These are phyloP conservation scores for Tetrahymena thermophila DNA, from an alignment of 73 alveolate genomes.

Conservation along the genomic window DNA sequence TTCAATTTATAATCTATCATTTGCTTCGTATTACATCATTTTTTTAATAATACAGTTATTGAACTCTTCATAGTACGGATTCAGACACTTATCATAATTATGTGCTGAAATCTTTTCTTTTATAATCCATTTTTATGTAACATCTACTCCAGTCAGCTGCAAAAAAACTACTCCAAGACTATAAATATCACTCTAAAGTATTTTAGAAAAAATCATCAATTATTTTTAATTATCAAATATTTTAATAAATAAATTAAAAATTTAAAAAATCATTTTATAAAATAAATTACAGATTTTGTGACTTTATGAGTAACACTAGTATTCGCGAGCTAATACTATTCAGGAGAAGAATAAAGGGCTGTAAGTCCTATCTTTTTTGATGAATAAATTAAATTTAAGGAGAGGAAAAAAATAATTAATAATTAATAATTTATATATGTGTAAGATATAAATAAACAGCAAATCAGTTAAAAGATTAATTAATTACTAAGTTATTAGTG, in stretches of 20 bases:
- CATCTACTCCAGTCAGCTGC: background rate
- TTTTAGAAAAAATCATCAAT: background rate
- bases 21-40: background rate
- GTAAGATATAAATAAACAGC: background rate
- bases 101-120: background rate
- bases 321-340: background rate
- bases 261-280: background rate
- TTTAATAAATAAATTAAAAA: background rate
- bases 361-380: background rate
- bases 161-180: background rate
- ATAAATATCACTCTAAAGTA: background rate
- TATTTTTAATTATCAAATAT: background rate
- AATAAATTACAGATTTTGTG: background rate
- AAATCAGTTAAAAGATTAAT: too few species aligned
- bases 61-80: background rate
- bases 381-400: background rate
- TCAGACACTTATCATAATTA: background rate
- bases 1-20: background rate
- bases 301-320: background rate
- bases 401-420: background rate
- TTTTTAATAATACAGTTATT: background rate
- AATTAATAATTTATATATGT: too few species aligned
- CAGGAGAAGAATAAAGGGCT: background rate
- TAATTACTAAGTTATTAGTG: background rate
- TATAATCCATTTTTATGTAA: background rate